Evolutionary conservation across 495 filamentous ascomycete species (phyloP).

Genomic region (Tuber calosporum): DNA sequence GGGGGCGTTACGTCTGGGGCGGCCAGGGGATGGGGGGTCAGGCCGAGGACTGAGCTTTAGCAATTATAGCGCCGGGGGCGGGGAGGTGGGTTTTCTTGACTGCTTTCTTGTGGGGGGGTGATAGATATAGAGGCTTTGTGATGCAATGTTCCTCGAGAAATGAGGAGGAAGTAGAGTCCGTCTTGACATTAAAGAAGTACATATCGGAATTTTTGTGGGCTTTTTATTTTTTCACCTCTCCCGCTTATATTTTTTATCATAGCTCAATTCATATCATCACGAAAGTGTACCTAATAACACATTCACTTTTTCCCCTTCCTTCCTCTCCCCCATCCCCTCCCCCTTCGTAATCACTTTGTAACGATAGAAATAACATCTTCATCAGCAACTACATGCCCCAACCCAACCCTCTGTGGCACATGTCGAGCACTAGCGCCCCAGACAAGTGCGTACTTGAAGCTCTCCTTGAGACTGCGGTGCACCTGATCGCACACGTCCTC

Average conservation of each 20-base stretch:
- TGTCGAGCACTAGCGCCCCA: constrained; percentile 96
- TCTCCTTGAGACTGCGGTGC: constrained; percentile 91
- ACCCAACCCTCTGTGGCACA: constrained; percentile 85
- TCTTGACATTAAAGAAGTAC: neutral
- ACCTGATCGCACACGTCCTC: constrained; percentile 97
- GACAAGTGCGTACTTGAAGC: constrained; percentile 96
- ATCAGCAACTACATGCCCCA: constrained; percentile 79
- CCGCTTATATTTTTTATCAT: neutral
- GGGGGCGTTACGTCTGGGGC: neutral
- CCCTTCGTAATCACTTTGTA: constrained; percentile 51
- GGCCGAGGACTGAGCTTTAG: constrained; percentile 31
- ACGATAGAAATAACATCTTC: constrained; percentile 98
- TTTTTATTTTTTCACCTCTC: neutral
- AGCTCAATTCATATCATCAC: neutral
- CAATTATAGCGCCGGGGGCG: constrained; percentile 24
- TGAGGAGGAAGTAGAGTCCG: neutral
- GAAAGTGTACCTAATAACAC: neutral
- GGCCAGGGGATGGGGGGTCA: constrained; percentile 6
- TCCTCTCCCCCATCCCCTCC: neutral
- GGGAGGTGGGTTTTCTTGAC: neutral
- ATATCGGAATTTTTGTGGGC: neutral
- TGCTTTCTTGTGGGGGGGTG: neutral
- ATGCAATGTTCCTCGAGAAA: neutral
- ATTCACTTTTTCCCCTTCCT: neutral
- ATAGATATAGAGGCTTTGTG: neutral